These are phyloP conservation scores for Serendipita vermifera DNA, from an alignment of 768 basidiomycete genomes.

Conservation along the genomic window DNA sequence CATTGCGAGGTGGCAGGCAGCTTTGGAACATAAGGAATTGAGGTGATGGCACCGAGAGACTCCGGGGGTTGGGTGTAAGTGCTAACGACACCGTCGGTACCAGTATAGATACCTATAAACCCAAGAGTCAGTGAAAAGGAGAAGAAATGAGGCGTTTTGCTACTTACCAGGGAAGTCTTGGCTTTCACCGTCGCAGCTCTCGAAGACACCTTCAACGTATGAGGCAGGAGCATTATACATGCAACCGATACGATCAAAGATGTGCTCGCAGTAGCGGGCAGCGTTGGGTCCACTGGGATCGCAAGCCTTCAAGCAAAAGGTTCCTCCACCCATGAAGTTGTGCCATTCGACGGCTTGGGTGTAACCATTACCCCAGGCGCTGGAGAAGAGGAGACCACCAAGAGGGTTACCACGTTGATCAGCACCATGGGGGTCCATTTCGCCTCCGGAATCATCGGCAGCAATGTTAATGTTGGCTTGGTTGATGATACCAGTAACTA, in stretches of 20 bases:
- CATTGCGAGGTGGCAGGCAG: constrained; percentile 21
- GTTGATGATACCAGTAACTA: constrained; percentile 50
- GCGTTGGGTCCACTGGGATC: constrained; percentile 42
- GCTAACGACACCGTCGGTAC: constrained; percentile 23
- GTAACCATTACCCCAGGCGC: constrained; percentile 26
- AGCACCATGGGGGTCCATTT: constrained; percentile 65
- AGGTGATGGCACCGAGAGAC: constrained; percentile 15
- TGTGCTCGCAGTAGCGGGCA: constrained; percentile 23
- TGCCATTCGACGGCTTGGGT: constrained; percentile 56
- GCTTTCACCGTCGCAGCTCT: constrained; percentile 50
- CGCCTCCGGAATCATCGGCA: constrained; percentile 51
- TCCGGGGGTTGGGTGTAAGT: constrained; percentile 18
- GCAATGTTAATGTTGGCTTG: constrained; percentile 45
- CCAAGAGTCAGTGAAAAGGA: background rate
- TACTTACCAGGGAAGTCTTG: constrained; percentile 43
- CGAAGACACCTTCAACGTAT: constrained; percentile 46
- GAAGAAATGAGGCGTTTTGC: background rate
- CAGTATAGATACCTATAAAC: constrained; percentile 25
- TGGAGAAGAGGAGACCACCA: constrained; percentile 58
- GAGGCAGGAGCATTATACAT: constrained; percentile 56
- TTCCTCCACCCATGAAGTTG: constrained; percentile 54
- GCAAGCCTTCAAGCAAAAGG: constrained; percentile 64
- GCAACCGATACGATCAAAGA: constrained; percentile 56
- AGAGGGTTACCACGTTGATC: constrained; percentile 75
- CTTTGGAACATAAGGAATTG: constrained; percentile 20